Evolutionary conservation across 495 filamentous ascomycete species (phyloP).

Genomic region (Emericellopsis terricola): DNA sequence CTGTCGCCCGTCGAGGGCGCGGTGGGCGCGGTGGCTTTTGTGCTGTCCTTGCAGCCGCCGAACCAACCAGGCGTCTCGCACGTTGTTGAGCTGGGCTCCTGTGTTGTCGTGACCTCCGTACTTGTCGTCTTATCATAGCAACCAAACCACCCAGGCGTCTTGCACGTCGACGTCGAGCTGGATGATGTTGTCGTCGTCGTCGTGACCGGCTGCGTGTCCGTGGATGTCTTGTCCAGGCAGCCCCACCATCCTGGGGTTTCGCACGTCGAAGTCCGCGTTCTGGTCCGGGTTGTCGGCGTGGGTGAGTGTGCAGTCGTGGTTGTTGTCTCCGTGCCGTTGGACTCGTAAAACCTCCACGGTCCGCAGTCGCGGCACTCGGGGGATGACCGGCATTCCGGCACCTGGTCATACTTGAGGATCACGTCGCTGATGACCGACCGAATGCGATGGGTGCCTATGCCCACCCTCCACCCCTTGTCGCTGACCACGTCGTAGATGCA

Average conservation of each 20-base stretch:
- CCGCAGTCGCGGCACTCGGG: slow-evolving; percentile 79
- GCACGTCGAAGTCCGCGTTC: slow-evolving; percentile 66
- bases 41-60: slow-evolving; percentile 36
- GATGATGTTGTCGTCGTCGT: slow-evolving; percentile 24
- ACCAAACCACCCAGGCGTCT: slow-evolving; percentile 43
- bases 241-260: slow-evolving; percentile 79
- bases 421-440: slow-evolving; percentile 70
- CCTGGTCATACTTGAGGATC: slow-evolving; percentile 57
- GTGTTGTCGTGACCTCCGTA: slow-evolving; percentile 6
- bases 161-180: slow-evolving; percentile 34
- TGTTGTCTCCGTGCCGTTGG: slow-evolving; percentile 64
- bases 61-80: slow-evolving; percentile 37
- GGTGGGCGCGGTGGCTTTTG: slow-evolving; percentile 12
- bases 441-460: slow-evolving; percentile 73
- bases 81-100: slow-evolving; percentile 15
- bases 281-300: slow-evolving; percentile 37
- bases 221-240: slow-evolving; percentile 44
- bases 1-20: slow-evolving; percentile 10
- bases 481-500: slow-evolving; percentile 84
- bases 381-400: slow-evolving; percentile 50
- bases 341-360: slow-evolving; percentile 84
- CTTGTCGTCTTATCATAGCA: slow-evolving; percentile 24
- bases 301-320: slow-evolving; percentile 36
- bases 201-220: slow-evolving; percentile 15
- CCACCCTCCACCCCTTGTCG: slow-evolving; percentile 80